Conservation (phyloP, 169 alveolate genomes). For the Plasmodium gonderi region DNA sequence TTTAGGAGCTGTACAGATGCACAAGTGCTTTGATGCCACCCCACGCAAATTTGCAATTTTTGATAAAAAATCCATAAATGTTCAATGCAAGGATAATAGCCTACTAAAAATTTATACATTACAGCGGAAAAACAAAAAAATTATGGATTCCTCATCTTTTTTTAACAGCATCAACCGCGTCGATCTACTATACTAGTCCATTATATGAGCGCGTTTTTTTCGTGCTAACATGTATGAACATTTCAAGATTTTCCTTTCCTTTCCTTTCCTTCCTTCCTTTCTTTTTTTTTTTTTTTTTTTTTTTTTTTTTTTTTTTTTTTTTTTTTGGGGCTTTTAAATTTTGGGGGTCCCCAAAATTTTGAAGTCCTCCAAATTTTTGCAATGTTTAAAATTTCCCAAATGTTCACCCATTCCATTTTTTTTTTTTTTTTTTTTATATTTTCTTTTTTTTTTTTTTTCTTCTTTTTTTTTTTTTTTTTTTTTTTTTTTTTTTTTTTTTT, state of each 20-base stretch:
- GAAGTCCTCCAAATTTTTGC: no score
- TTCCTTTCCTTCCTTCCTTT: no score
- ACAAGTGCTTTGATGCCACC: slow-evolving; percentile 44
- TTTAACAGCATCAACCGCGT: slow-evolving; percentile 40
- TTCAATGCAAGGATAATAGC: slow-evolving; percentile 45
- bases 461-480: no score
- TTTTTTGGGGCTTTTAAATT: neutral
- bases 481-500: neutral
- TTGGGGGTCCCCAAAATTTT: no score
- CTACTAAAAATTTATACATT: slow-evolving; percentile 33
- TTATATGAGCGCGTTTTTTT: no score
- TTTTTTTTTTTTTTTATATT: no score
- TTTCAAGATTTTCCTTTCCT: neutral
- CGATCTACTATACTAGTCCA: slow-evolving; percentile 22
- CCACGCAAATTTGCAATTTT: slow-evolving; percentile 41
- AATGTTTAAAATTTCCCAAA: no score
- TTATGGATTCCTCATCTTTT: slow-evolving; percentile 46
- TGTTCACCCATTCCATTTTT: no score
- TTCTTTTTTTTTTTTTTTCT: no score
- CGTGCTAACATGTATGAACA: no score
- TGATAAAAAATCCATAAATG: slow-evolving; percentile 19
- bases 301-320: no score
- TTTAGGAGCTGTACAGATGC: neutral
- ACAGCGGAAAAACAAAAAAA: slow-evolving; percentile 62
- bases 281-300: no score